A percentile compares a stretch with the other conserved stretches of the same genome.
Evolutionary conservation across 139 green algal species (phyloP).

Genomic region (Chlorella sp.): DNA sequence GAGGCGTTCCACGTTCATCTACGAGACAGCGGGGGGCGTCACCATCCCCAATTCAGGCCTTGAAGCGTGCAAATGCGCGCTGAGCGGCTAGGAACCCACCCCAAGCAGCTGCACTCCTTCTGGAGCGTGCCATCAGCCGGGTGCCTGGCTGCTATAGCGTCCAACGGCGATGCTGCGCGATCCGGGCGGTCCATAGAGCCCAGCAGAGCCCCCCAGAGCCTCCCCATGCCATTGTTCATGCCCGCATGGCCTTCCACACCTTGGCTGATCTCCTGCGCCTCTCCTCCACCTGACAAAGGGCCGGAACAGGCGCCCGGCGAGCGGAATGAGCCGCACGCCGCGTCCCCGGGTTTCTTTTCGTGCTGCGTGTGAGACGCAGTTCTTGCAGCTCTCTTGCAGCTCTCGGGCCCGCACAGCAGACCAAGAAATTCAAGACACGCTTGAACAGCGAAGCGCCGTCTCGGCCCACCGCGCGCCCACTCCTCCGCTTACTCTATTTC

Average conservation of each 20-base stretch:
- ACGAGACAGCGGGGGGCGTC: not conserved
- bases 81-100: not conserved
- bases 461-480: too few species aligned
- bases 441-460: too few species aligned
- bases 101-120: not conserved
- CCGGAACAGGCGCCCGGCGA: not conserved
- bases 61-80: not conserved
- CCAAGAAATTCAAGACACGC: too few species aligned
- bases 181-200: not conserved
- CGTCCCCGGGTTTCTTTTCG: too few species aligned
- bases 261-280: not conserved
- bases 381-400: too few species aligned
- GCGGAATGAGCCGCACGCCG: too few species aligned
- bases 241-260: not conserved
- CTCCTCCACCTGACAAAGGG: not conserved
- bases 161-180: not conserved
- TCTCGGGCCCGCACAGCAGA: too few species aligned
- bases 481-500: too few species aligned
- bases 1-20: constrained; percentile 96
- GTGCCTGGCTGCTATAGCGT: not conserved
- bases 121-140: not conserved
- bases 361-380: too few species aligned
- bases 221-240: not conserved
- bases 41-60: not conserved
- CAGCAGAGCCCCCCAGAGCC: not conserved